These are phyloP conservation scores for Pyrenophora graminea DNA, from an alignment of 2,329 filamentous ascomycete species.

Conservation along the genomic window DNA sequence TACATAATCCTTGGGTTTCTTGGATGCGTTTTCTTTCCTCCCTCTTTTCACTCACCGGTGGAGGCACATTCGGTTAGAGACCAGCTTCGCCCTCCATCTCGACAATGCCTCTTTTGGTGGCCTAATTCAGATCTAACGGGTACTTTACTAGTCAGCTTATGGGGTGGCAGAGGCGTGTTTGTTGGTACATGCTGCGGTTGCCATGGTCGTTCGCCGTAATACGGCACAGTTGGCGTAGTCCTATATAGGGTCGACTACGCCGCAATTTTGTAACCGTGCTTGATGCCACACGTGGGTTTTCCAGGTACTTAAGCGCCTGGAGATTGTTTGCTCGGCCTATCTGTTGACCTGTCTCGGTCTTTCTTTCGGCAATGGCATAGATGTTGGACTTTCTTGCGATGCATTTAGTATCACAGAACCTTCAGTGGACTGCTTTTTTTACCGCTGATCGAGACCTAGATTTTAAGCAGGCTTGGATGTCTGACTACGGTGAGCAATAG, in stretches of 20 bases:
- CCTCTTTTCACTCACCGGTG: constrained; percentile 5
- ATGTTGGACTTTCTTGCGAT: too few species aligned
- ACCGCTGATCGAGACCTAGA: too few species aligned
- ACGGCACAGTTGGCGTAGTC: neutral
- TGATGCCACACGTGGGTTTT: constrained; percentile 7
- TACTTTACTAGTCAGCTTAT: neutral
- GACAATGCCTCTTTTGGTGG: constrained; percentile 8
- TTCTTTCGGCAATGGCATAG: too few species aligned
- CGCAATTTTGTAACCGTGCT: neutral
- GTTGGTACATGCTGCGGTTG: constrained; percentile 1
- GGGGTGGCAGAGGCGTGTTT: neutral
- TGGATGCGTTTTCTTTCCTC: neutral
- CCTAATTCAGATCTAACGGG: neutral
- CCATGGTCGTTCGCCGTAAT: neutral
- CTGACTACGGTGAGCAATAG: too few species aligned
- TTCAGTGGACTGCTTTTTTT: too few species aligned
- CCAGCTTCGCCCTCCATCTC: constrained; percentile 13
- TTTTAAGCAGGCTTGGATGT: too few species aligned
- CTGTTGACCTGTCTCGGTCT: neutral
- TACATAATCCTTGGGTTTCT: neutral
- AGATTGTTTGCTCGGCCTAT: neutral
- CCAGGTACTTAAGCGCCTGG: constrained; percentile 7
- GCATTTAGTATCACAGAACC: too few species aligned
- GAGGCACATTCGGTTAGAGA: constrained; percentile 4
- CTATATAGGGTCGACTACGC: constrained; percentile 2